Evolutionary conservation across 1,284 basidiomycete species (phyloP).

Genomic region (Irpex rosettiformis): DNA sequence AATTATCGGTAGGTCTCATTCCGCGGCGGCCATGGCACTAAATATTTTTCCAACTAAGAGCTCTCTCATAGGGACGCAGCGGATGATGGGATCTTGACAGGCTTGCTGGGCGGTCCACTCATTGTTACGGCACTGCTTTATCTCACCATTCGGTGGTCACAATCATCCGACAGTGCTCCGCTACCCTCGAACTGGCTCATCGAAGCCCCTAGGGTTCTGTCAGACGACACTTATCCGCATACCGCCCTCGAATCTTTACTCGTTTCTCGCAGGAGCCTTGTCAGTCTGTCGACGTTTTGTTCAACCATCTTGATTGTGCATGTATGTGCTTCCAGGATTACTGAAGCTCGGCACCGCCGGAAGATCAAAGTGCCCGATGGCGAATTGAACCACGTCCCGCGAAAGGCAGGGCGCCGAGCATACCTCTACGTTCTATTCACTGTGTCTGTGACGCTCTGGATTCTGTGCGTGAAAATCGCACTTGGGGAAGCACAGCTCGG

Average conservation of each 20-base stretch:
- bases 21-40: conserved; percentile 5
- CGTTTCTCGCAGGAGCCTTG: conserved; percentile 68
- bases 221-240: conserved; percentile 34
- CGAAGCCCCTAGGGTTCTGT: conserved; percentile 57
- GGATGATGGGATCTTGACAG: conserved; percentile 84
- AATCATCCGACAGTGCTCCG: conserved; percentile 20
- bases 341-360: conserved; percentile 52
- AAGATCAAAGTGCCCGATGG: conserved; percentile 47
- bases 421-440: conserved; percentile 65
- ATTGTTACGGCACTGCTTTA: conserved; percentile 66
- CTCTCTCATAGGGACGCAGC: conserved; percentile 56
- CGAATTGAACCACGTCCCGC: conserved; percentile 72
- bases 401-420: conserved; percentile 59
- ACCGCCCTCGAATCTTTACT: conserved; percentile 61
- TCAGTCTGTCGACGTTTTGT: conserved; percentile 77
- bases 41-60: conserved; percentile 1
- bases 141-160: conserved; percentile 37
- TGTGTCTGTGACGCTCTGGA: conserved; percentile 43
- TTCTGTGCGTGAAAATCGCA: conserved; percentile 45
- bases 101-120: conserved; percentile 74
- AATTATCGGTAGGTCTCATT: conserved; percentile 62
- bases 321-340: conserved; percentile 69
- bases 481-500: conserved; percentile 41
- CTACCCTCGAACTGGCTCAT: conserved; percentile 71
- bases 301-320: conserved; percentile 78